These are phyloP conservation scores for Colletotrichum cuscutae DNA, from an alignment of 2,329 filamentous ascomycete genomes.

Conservation along the genomic window DNA sequence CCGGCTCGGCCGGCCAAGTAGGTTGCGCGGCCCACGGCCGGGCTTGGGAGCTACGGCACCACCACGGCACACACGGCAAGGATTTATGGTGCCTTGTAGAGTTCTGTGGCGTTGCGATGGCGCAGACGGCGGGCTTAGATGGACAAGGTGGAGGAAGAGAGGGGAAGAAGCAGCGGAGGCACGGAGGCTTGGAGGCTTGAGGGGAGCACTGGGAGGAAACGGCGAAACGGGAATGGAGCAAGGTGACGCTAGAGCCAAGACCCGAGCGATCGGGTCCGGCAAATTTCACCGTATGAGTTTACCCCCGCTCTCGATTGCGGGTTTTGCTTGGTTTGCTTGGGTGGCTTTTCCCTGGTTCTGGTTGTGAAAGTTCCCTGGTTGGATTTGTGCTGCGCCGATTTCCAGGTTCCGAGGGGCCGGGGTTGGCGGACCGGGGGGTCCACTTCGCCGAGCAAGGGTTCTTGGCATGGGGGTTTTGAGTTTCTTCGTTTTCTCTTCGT, in stretches of 20 bases:
- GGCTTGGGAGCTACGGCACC: not conserved
- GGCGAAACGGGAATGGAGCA: not conserved
- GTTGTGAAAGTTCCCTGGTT: no score
- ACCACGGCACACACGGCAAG: not conserved
- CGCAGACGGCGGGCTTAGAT: not conserved
- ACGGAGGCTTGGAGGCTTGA: no score
- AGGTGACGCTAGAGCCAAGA: conserved; percentile 11
- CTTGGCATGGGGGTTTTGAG: not conserved
- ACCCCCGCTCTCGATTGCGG: not conserved
- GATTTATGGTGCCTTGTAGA: no score
- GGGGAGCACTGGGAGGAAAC: not conserved
- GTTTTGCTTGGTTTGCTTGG: no score
- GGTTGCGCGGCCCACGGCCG: no score
- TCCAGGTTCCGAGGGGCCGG: no score
- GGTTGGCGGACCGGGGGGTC: not conserved
- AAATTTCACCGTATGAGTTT: not conserved
- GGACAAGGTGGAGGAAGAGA: no score
- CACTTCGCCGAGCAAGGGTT: not conserved
- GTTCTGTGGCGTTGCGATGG: not conserved
- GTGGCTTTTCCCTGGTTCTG: no score
- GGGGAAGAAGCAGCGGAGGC: no score
- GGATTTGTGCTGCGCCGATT: not conserved
- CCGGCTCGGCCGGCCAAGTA: not conserved
- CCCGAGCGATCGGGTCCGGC: conserved; percentile 8
- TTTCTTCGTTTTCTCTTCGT: not conserved